phyloP scores from a whole-genome alignment of 2,329 filamentous ascomycete genomes.

The Fusarium anguioides region DNA sequence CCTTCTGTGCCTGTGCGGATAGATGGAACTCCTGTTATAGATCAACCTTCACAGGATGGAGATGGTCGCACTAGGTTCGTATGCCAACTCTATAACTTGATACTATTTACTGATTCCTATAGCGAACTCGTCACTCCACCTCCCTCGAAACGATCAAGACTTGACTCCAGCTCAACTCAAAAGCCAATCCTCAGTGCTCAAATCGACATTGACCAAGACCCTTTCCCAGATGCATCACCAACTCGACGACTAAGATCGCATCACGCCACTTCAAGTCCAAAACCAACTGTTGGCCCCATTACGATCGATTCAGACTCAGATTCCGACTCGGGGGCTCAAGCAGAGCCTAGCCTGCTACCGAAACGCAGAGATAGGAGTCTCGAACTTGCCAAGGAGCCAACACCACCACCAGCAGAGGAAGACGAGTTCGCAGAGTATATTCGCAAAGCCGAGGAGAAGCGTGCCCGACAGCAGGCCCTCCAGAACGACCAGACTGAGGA shows the following conservation, averaged over 20 bases:
- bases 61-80: constrained; percentile 39
- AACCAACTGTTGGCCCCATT: constrained; percentile 11
- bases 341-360: not conserved
- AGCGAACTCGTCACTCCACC: constrained; percentile 53
- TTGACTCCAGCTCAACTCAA: constrained; percentile 37
- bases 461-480: constrained; percentile 44
- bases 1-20: not conserved
- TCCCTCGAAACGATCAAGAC: constrained; percentile 53
- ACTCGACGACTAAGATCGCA: constrained; percentile 27
- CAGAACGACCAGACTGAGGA: constrained; percentile 21
- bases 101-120: constrained; percentile 22
- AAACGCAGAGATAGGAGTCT: constrained; percentile 24
- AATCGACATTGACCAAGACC: constrained; percentile 18
- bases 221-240: constrained; percentile 39
- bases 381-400: constrained; percentile 19
- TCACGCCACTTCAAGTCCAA: not conserved
- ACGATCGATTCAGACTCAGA: constrained; percentile 51
- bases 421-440: constrained; percentile 61
- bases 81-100: not conserved
- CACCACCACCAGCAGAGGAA: constrained; percentile 42
- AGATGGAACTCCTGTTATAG: constrained; percentile 8
- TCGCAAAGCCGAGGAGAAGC: constrained; percentile 53
- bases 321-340: constrained; percentile 37
- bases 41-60: constrained; percentile 24
- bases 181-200: constrained; percentile 27